phyloP scores from a whole-genome alignment of 768 basidiomycete species.

The Galerina marginata region DNA sequence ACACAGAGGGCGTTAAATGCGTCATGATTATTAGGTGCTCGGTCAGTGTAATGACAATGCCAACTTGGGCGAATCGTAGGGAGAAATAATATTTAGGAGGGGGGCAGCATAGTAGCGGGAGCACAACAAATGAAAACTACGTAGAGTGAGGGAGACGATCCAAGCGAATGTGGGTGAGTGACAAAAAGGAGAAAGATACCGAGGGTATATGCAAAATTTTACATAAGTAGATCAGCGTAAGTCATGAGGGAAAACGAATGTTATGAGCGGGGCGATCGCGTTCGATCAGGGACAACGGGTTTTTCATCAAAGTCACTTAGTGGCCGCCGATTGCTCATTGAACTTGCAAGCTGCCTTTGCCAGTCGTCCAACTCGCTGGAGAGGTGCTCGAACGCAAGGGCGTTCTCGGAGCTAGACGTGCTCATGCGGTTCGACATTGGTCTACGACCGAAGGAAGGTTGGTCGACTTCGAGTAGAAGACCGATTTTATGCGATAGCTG shows the following conservation, averaged over 20 bases:
- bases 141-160: slow-evolving; percentile 41
- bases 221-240: slow-evolving; percentile 36
- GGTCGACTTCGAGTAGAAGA: slow-evolving; percentile 85
- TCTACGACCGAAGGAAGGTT: slow-evolving; percentile 68
- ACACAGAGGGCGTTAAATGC: slow-evolving; percentile 57
- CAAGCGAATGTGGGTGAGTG: slow-evolving; percentile 56
- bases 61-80: slow-evolving; percentile 24
- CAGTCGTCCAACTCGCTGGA: slow-evolving; percentile 85
- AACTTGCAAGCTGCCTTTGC: slow-evolving; percentile 83
- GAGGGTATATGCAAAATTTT: slow-evolving; percentile 56
- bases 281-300: slow-evolving; percentile 59
- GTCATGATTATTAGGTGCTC: slow-evolving; percentile 37
- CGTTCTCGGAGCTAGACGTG: slow-evolving; percentile 84
- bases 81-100: slow-evolving; percentile 28
- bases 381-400: slow-evolving; percentile 74
- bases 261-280: slow-evolving; percentile 63
- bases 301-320: slow-evolving; percentile 72
- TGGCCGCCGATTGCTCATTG: slow-evolving; percentile 75
- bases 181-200: slow-evolving; percentile 33
- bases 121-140: slow-evolving; percentile 35
- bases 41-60: slow-evolving; percentile 30
- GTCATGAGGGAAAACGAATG: slow-evolving; percentile 30
- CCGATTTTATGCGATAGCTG: slow-evolving; percentile 92
- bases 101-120: slow-evolving; percentile 30
- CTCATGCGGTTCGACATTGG: slow-evolving; percentile 74